Percentiles rank a stretch among this genome's conserved stretches.
Conservation (phyloP, 148 eudicot species). For the Rhododendron ovatum region DNA sequence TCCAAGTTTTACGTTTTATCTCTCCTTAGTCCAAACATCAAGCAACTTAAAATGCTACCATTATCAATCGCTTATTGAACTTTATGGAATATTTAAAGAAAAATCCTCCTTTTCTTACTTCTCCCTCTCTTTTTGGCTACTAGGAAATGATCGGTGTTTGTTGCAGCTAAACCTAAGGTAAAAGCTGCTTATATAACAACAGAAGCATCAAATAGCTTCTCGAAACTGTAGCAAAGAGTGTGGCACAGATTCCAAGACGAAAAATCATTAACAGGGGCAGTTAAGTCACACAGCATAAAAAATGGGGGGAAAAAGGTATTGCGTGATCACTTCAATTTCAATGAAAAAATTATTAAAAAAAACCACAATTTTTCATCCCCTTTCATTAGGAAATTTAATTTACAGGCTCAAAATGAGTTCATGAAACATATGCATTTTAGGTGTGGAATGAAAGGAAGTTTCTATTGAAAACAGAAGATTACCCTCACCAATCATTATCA, state of each 20-base stretch:
- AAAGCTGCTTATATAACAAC: neutral
- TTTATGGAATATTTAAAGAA: too few relatives aligned
- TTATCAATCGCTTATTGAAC: neutral
- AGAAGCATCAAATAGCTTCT: neutral
- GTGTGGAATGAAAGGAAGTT: neutral
- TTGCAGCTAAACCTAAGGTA: neutral
- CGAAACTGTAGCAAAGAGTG: neutral
- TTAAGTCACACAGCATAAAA: neutral
- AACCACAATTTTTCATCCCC: neutral
- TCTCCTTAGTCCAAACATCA: neutral
- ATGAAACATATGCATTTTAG: neutral
- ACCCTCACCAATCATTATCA: neutral
- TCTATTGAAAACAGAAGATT: neutral
- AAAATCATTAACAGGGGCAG: neutral
- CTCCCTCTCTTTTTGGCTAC: neutral
- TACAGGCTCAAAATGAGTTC: neutral
- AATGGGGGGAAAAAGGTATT: neutral
- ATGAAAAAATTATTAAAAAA: neutral
- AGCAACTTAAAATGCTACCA: neutral
- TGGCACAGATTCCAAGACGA: neutral
- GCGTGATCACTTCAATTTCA: neutral
- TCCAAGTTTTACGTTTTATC: neutral
- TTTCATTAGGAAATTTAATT: neutral
- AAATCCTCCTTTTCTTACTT: neutral
- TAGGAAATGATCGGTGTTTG: neutral